Conservation (phyloP, 345 rosid species). For the Passiflora organensis region DNA sequence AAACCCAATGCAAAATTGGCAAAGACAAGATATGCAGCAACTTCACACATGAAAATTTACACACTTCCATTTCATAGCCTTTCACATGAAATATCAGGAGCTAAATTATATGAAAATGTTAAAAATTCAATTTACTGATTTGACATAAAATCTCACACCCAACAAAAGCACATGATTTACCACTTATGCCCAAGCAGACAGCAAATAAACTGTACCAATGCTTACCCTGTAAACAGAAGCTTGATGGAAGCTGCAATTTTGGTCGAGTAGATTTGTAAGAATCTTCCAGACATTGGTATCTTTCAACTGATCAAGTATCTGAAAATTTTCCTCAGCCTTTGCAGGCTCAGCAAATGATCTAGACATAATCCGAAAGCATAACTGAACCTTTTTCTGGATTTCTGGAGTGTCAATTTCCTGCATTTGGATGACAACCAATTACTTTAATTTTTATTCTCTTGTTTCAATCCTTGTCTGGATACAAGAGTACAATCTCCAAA, state of each 20-base stretch:
- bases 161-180: too few relatives aligned
- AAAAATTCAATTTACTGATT: not conserved
- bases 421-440: conserved; percentile 24
- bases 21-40: too few relatives aligned
- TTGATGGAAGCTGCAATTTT: conserved; percentile 55
- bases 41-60: too few relatives aligned
- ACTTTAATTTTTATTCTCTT: conserved; percentile 9
- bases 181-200: too few relatives aligned
- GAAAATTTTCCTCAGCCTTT: conserved; percentile 86
- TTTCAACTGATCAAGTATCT: conserved; percentile 84
- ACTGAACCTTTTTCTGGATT: conserved; percentile 65
- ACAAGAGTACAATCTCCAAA: conserved; percentile 10
- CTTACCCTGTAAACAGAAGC: conserved; percentile 66
- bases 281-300: conserved; percentile 93
- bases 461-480: conserved; percentile 7
- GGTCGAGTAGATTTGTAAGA: conserved; percentile 61
- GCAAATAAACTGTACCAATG: too few relatives aligned
- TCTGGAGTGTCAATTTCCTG: conserved; percentile 85
- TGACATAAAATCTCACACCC: too few relatives aligned
- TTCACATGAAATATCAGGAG: too few relatives aligned
- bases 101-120: not conserved
- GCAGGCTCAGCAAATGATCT: conserved; percentile 80
- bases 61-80: not conserved
- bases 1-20: too few relatives aligned
- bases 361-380: conserved; percentile 82